A percentile compares a stretch with the other conserved stretches of the same genome.
Evolutionary conservation across 768 basidiomycete species (phyloP).

Genomic region (Xerocomus spinulosus): DNA sequence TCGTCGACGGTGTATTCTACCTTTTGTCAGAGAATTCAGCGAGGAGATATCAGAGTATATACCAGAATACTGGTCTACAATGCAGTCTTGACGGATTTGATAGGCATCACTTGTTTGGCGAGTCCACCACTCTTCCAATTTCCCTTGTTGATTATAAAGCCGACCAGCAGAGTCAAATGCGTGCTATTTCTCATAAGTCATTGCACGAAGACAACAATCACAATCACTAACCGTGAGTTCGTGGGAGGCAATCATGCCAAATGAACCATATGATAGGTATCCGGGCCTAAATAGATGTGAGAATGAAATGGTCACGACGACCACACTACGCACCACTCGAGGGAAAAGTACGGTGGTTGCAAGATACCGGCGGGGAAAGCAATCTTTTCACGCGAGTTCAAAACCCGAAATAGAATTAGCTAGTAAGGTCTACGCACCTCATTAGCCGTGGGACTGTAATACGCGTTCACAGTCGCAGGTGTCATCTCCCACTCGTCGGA

Average conservation of each 20-base stretch:
- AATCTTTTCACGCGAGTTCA: conserved; percentile 45
- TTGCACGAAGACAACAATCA: background rate
- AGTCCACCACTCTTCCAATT: conserved; percentile 90
- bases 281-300: conserved; percentile 58
- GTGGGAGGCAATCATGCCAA: conserved; percentile 89
- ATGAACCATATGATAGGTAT: conserved; percentile 87
- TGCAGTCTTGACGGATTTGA: conserved; percentile 77
- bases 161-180: conserved; percentile 89
- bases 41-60: conserved; percentile 25
- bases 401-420: background rate
- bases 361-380: conserved; percentile 97
- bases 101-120: conserved; percentile 82
- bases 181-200: conserved; percentile 44
- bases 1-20: conserved; percentile 79
- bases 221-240: conserved; percentile 68
- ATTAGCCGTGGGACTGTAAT: conserved; percentile 82
- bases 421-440: conserved; percentile 47
- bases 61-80: conserved; percentile 91
- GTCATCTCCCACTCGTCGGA: conserved; percentile 82
- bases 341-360: conserved; percentile 85
- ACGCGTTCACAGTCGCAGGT: conserved; percentile 83
- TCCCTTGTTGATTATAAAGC: conserved; percentile 86
- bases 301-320: background rate
- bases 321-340: conserved; percentile 53
- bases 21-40: conserved; percentile 1